Base-by-base conservation (phyloP, 176 grass and related monocot genomes). In the Triticum turgidum region DNA sequence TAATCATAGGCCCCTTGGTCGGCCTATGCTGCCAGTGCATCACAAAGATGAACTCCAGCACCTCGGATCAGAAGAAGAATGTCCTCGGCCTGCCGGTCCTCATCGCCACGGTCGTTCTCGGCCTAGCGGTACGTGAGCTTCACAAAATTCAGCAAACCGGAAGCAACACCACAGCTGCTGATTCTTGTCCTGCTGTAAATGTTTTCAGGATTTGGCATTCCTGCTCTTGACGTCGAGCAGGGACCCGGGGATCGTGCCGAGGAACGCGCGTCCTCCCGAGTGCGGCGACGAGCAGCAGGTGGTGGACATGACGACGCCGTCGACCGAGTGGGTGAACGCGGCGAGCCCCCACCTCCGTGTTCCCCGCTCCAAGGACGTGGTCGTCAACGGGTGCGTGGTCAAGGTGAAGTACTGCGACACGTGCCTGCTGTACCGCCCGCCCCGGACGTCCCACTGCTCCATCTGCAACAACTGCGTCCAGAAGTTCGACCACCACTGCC, bases 341-440 rank as follows among this genome's bases (percentile, higher is more conserved):
- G 83, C 64, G 84, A 92, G 85, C 85, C 93, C 91, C 1, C 82
- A 89, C 86, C 63, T 98, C 65, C 86, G 84, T 41, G 84, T 98
- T 76, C 93, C 96, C 4, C 91, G 91, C 22, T 89, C 84, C 15
- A 82, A 81, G 82, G 93, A 98, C 82, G 90, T 94, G 51, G 59
- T 72, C 66, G 93, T 98, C 25, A 90, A 86, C 56, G 91, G 96
- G 4, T 80, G 82, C 80, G 84, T 69, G 14, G 89, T 98, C 0
- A 95, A 93, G 69, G 93, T 98, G 3, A 98, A 98, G 85, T 98
- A 94, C 84, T 95, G 96, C 58, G 93, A 95, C 87, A 94, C 96
- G 51, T 98, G 96, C 79, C 81, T 92, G 64, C 84, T 95, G 8
- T 95, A 95, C 81, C 91, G 96, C 14, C 93, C 93, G 59, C 96